phyloP scores from a whole-genome alignment of 1,139 yeast genomes.

The Kurtzmaniella natalensis region DNA sequence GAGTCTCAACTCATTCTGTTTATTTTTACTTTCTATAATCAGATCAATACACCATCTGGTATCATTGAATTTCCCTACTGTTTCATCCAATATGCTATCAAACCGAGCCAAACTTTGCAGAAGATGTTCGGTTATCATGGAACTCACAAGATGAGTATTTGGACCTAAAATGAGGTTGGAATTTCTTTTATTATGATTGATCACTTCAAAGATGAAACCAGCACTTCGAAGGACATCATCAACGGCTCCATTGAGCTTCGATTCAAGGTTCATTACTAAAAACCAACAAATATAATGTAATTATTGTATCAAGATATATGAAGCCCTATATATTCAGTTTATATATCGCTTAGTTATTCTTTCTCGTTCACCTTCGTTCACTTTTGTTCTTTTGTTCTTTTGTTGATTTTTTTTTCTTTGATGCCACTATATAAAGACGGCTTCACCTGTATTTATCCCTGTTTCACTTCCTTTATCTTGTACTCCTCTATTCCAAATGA shows the following conservation, averaged over 20 bases:
- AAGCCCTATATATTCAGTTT: too few species aligned
- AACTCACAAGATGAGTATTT: slow-evolving; percentile 40
- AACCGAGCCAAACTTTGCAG: slow-evolving; percentile 33
- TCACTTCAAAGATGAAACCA: slow-evolving; percentile 43
- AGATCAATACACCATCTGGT: slow-evolving; percentile 45
- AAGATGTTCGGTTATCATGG: slow-evolving; percentile 38
- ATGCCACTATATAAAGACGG: too few species aligned
- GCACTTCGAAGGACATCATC: slow-evolving; percentile 41
- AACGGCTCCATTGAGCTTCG: slow-evolving; percentile 36
- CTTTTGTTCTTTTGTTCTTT: too few species aligned
- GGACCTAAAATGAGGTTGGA: slow-evolving; percentile 42
- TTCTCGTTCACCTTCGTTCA: too few species aligned
- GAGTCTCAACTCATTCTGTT: slow-evolving; percentile 37
- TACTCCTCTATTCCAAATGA: too few species aligned
- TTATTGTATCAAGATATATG: too few species aligned
- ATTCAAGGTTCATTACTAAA: slow-evolving; percentile 33
- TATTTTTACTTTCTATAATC: slow-evolving; percentile 40
- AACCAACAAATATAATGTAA: not conserved
- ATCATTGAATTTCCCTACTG: slow-evolving; percentile 40
- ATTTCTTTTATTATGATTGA: slow-evolving; percentile 39
- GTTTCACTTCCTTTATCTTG: too few species aligned
- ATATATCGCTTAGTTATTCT: too few species aligned
- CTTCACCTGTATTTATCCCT: too few species aligned
- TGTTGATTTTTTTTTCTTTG: too few species aligned
- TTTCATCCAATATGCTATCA: slow-evolving; percentile 43